Base-by-base conservation (phyloP, 176 grass and related monocot species). In the Bothriochloa decipiens region DNA sequence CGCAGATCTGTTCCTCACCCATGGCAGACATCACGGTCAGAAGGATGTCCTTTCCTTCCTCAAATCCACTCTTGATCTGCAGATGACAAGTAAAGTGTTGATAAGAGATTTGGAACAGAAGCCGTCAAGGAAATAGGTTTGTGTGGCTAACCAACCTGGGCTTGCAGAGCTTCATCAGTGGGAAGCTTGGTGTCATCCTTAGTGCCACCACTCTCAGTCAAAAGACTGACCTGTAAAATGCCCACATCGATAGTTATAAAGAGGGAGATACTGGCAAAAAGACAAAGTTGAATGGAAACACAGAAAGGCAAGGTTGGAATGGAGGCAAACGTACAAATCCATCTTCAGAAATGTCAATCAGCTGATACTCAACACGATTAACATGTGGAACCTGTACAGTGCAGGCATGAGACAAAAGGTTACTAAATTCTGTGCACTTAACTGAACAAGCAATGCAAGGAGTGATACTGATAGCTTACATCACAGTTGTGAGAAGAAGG, bases 401-500 rank as follows among this genome's bases (percentile, higher is more conserved):
- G 45, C 5, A 84, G 0, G 1, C 3, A 47, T 17, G 3, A 33
- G 50, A 68, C 17, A 74, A 53, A 60, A 37, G 27, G 36, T 85
- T 42, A 26, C 26, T 12, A 82, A 58, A 8, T 68, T 25, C 3
- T 39, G 20, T 4, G 22, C 6, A 25, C 33, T n/a, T 22, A 77
- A 39, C 6, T 23, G 58, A 82, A 73, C 14, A 3, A 47, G 47
- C 39, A 70, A 69, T 4, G 0, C 1, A 15, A 65, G 26, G 61
- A 23, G 5, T 28, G 28, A 40, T 72, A 23, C 20, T 37, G 25
- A 53, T 45, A 63, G 49, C 58, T 85, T 78, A 88, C 90, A 0
- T 91, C 90, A 79, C 90, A 91, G 78, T 91, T 91, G 47, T 91
- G 90, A 39, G 90, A 91, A 33, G 90, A 91, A 36, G 90, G 90